Evolutionary conservation across 2,329 filamentous ascomycete genomes (phyloP), one percentile per base, ranked within the genome.

Genomic region (Aspergillus pseudoterreus): DNA sequence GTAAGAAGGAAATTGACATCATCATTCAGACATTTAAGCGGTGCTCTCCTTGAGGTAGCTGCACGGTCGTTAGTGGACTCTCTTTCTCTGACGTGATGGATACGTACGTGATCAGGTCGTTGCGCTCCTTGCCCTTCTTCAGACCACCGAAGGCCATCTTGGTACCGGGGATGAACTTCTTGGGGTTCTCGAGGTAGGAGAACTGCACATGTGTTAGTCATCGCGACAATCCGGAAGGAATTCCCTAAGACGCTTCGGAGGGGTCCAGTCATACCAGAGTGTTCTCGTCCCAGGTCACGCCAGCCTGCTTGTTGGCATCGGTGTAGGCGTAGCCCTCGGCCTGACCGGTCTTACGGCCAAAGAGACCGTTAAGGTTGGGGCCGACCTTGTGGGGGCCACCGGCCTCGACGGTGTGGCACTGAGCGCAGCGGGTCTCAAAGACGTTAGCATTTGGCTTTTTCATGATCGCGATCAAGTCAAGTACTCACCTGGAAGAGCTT

Each of bases 141-240:
- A 99, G 85, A 77, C 94, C 94, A 80, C 94, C 94, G 75, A 97
- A 99, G 69, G 94, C 94, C 94, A 99, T 99, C 90, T 97, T 99
- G 81, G 94, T 99, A 67, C 94, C 94, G 66, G 94, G 94, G 63
- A 99, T 96, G 86, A 92, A 99, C 85, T 97, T 97, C 88, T 99
- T 99, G 80, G 94, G 94, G 88, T 97, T 97, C 85, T 99, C 94
- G 71, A 99, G 92, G 86, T 99, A 99, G 64, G 86, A 83, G 79
- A 96, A 97, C 89, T 92, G 66, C 45, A 59, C 27, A 30, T 11
- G 32, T 38, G 38, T 64, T 56, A 60, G 61, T 38, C 19, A 19
- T 19, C 19, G 19, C 19, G 19, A 19, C 19, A 3, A 19, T 19
- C 19, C 19, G 19, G 4, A 19, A 19, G 19, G 19, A 19, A 19